Evolutionary conservation across 2,329 filamentous ascomycete genomes (phyloP), one percentile per base, ranked within the genome.

Genomic region (Fonsecaea pedrosoi): DNA sequence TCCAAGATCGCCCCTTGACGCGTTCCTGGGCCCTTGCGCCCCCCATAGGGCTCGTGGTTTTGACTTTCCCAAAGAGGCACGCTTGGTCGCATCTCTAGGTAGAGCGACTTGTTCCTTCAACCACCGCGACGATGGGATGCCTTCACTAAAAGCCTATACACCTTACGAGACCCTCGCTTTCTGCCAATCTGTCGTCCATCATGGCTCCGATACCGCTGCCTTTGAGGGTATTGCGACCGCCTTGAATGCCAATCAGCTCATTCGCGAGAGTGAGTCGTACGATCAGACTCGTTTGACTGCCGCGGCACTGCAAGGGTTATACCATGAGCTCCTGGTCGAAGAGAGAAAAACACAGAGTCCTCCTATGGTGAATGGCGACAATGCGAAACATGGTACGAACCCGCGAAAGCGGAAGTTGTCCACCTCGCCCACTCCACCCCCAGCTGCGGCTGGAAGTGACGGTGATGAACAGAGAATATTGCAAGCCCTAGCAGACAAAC

Each of bases 91-190:
- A 61, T 54, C 59, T 54, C 21, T 25, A 18, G 8, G 18, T 32
- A 13, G 38, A 35, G 55, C 45, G 56, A 21, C 56, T 35, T 68
- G 42, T 62, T 66, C 65, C 59, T 34, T 25, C 55, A 37, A 65
- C 58, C 37, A 62, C 61, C 56, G 65, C 69, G 60, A 74, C 59
- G 70, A 75, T 73, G 83, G 82, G 78, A 88, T 87, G 85, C 84
- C 83, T 81, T 82, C 82, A 78, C 76, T 83, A 79, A 84, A 87
- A 76, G 83, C 85, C 75, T 94, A 95, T 81, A 94, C 92, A 76
- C 87, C 90, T 73, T 90, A 96, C 83, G 93, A 96, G 85, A 91
- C 90, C 76, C 85, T 96, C 69, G 86, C 95, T 72, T 86, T 96
- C 75, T 94, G 95, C 81, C 92, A 94, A 80, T 90, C 89, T 68